A percentile compares a stretch with the other conserved stretches of the same genome.
Conservation (phyloP, 768 basidiomycete genomes). For the Tricholomella constricta region DNA sequence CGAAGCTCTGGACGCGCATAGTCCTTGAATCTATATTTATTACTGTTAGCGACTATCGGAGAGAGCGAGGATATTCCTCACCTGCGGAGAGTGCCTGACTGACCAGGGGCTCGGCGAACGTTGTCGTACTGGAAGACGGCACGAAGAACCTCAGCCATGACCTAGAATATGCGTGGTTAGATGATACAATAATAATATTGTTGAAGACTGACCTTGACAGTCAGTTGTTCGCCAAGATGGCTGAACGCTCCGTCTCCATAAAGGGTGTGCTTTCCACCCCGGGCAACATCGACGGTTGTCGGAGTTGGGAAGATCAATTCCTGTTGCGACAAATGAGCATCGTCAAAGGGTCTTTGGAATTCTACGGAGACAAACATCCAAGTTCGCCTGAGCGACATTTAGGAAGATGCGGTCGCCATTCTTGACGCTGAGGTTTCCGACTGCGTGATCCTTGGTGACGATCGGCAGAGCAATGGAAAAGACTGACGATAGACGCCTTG, state of each 20-base stretch:
- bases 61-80: slow-evolving; percentile 20
- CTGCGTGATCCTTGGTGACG: slow-evolving; percentile 44
- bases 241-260: slow-evolving; percentile 49
- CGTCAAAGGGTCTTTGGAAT: not conserved
- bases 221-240: slow-evolving; percentile 51
- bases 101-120: slow-evolving; percentile 65
- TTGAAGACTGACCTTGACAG: no score
- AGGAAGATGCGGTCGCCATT: slow-evolving; percentile 62
- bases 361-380: slow-evolving; percentile 53
- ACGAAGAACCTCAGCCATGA: slow-evolving; percentile 63
- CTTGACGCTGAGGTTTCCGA: slow-evolving; percentile 44
- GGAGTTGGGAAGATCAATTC: slow-evolving; percentile 54
- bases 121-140: slow-evolving; percentile 61
- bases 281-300: slow-evolving; percentile 40
- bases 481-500: slow-evolving; percentile 68
- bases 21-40: slow-evolving; percentile 47
- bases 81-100: slow-evolving; percentile 65
- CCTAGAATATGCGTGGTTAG: no score
- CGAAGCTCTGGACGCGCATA: slow-evolving; percentile 46
- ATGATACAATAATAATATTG: no score
- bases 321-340: slow-evolving; percentile 32
- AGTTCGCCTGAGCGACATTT: slow-evolving; percentile 56
- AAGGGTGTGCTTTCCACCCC: slow-evolving; percentile 48
- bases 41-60: not conserved
- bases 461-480: no score